phyloP scores from a whole-genome alignment of 2,329 filamentous ascomycete genomes.

The Fusarium agapanthi region DNA sequence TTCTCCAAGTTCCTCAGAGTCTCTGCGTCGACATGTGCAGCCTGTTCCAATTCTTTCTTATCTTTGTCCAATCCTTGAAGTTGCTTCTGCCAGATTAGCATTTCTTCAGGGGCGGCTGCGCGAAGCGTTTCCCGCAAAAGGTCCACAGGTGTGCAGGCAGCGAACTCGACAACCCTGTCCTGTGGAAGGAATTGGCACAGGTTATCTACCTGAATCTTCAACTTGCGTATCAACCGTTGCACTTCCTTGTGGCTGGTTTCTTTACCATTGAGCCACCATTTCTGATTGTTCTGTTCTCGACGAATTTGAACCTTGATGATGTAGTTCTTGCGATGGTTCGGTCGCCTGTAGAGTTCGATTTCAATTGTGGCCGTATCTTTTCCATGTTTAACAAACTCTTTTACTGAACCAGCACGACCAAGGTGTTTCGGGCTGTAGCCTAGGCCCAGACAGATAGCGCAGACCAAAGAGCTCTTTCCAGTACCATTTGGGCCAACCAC shows the following conservation, averaged over 20 bases:
- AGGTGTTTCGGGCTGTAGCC: slow-evolving; percentile 85
- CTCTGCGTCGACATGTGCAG: slow-evolving; percentile 67
- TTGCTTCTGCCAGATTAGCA: slow-evolving; percentile 79
- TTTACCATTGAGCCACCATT: slow-evolving; percentile 80
- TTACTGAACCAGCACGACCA: slow-evolving; percentile 83
- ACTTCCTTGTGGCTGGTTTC: slow-evolving; percentile 70
- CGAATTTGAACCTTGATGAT: slow-evolving; percentile 80
- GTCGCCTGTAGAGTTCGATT: slow-evolving; percentile 81
- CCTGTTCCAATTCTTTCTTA: slow-evolving; percentile 69
- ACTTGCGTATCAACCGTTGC: slow-evolving; percentile 70
- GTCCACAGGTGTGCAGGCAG: slow-evolving; percentile 81
- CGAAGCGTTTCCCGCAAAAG: slow-evolving; percentile 86
- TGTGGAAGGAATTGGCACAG: slow-evolving; percentile 97
- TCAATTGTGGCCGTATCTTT: slow-evolving; percentile 81
- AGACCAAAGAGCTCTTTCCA: slow-evolving; percentile 96
- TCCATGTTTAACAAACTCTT: slow-evolving; percentile 94
- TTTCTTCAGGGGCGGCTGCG: slow-evolving; percentile 83
- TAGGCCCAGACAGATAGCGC: slow-evolving; percentile 92
- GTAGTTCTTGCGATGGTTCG: slow-evolving; percentile 69
- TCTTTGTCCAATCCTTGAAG: slow-evolving; percentile 76
- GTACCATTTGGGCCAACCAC: slow-evolving; percentile 99
- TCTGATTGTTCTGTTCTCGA: slow-evolving; percentile 81
- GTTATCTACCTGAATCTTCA: slow-evolving; percentile 96
- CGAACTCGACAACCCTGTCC: slow-evolving; percentile 94
- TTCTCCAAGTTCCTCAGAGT: slow-evolving; percentile 72